Percentiles rank a stretch among this genome's conserved stretches.
Evolutionary conservation across 2,329 filamentous ascomycete genomes (phyloP).

Genomic region (Anisogramma anomala): DNA sequence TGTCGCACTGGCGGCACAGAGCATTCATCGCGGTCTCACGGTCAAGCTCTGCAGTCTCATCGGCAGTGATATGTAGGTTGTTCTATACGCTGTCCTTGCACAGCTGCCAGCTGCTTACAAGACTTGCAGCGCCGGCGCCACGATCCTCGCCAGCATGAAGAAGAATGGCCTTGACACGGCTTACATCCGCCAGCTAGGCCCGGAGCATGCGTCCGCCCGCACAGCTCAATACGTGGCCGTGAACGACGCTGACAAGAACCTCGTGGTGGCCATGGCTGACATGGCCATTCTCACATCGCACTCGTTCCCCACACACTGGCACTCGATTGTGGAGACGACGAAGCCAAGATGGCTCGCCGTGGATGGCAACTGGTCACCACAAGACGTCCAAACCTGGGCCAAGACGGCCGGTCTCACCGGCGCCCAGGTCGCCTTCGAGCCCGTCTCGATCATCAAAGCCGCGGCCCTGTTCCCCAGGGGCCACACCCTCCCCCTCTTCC

Average conservation of each 20-base stretch:
- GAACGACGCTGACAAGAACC: conserved; percentile 71
- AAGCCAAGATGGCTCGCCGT: conserved; percentile 68
- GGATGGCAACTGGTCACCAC: conserved; percentile 73
- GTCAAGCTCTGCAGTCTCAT: conserved; percentile 72
- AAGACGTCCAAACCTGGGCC: conserved; percentile 57
- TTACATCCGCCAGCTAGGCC: conserved; percentile 48
- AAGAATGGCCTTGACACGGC: conserved; percentile 51
- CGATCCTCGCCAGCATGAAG: conserved; percentile 55
- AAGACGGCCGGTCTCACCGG: conserved; percentile 42
- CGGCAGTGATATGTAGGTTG: conserved; percentile 60
- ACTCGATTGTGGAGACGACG: conserved; percentile 41
- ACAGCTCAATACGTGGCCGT: conserved; percentile 89
- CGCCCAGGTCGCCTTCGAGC: conserved; percentile 67
- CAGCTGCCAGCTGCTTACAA: not conserved
- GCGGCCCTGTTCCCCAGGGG: conserved; percentile 49
- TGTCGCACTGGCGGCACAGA: conserved; percentile 72
- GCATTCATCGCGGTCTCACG: conserved; percentile 44
- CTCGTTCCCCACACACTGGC: conserved; percentile 46
- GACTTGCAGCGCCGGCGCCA: conserved; percentile 53
- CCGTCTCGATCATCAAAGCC: conserved; percentile 75
- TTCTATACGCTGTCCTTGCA: not conserved
- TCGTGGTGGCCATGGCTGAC: conserved; percentile 90
- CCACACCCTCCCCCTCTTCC: conserved; percentile 42
- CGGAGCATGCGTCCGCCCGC: conserved; percentile 39
- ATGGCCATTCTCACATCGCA: conserved; percentile 69